Percentiles rank a stretch among this genome's conserved stretches.
These are phyloP conservation scores for Asterochloris sp. DNA, from an alignment of 139 green algal genomes.

Conservation along the genomic window DNA sequence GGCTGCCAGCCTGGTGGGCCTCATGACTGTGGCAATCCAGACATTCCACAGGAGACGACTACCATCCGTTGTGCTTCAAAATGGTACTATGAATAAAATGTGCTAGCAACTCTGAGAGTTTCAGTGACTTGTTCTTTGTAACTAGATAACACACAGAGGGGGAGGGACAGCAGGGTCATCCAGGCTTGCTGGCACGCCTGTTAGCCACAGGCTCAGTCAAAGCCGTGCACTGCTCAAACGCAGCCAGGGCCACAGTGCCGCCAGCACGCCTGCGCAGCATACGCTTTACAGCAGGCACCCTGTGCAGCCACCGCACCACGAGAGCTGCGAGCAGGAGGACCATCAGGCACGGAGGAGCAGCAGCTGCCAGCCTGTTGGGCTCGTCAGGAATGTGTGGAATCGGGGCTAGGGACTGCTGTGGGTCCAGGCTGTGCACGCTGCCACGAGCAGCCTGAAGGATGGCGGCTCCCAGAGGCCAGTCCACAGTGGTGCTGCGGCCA, in stretches of 20 bases:
- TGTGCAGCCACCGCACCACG: neutral
- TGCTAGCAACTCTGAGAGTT: neutral
- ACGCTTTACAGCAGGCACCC: neutral
- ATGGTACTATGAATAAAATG: conserved; percentile 10
- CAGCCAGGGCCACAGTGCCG: neutral
- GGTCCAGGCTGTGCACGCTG: too few relatives aligned
- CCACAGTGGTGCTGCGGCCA: neutral
- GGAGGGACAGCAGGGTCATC: neutral
- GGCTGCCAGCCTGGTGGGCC: neutral
- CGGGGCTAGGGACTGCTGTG: too few relatives aligned
- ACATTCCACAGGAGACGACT: neutral
- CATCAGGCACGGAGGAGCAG: neutral
- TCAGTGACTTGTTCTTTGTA: neutral
- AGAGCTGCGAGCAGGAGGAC: neutral
- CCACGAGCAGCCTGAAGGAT: neutral
- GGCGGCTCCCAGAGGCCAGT: conserved; percentile 9
- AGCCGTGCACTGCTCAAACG: conserved; percentile 1
- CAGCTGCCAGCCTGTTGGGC: too few relatives aligned
- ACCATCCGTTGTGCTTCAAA: too few relatives aligned
- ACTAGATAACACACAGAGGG: neutral
- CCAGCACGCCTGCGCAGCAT: conserved; percentile 17
- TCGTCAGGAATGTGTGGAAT: too few relatives aligned
- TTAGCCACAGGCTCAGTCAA: neutral
- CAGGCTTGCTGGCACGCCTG: conserved; percentile 7
- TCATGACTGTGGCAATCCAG: neutral